Evolutionary conservation across 2,329 filamentous ascomycete genomes (phyloP), one percentile per base, ranked within the genome.

Genomic region (Dothideomycetes sp.): DNA sequence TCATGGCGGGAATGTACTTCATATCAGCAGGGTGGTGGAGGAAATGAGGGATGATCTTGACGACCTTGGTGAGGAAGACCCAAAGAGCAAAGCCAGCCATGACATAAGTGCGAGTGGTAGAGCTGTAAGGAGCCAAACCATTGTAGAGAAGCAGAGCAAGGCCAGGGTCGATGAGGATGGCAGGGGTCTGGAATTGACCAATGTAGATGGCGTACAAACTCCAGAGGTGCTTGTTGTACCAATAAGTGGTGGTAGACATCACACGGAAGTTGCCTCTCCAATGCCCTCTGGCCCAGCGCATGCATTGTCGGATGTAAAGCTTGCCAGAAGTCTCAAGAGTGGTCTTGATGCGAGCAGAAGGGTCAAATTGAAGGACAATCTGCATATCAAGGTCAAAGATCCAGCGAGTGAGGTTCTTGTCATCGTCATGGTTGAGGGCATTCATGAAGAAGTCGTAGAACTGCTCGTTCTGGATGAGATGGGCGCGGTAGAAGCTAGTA

Each of bases 361-460:
- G 49, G 4, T 64, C 62, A 43, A 69, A 67, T 51, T 81, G 75
- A 36, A 80, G 69, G 32, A 65, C 63, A 44, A 79, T 68, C 6
- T 65, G 60, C 64, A 67, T 76, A n/a, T 64, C 65, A 5, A 66
- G 53, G 8, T 59, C 59, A 29, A 74, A 65, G 5, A 70, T 62
- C 45, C 66, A 74, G 9, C 76, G 63, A 0, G 76, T 80, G 24
- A 74, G 60, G 49, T 69, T 79, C 53, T 80, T 80, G 59, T 81
- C 76, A 44, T 80, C 76, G 45, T 80, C 76, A 0, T 64, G 62
- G 15, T 69, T 67, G 7, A 40, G 57, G 49, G 80, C 76, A 34
- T 69, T 61, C 2, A 58, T 53, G 52, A 71, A 79, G 0, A 54
- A 52, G 0, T 51, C 15, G 4, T 65, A 54, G 48, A 77, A 74